phyloP scores from a whole-genome alignment of 345 rosid species.

The Corchorus capsularis region DNA sequence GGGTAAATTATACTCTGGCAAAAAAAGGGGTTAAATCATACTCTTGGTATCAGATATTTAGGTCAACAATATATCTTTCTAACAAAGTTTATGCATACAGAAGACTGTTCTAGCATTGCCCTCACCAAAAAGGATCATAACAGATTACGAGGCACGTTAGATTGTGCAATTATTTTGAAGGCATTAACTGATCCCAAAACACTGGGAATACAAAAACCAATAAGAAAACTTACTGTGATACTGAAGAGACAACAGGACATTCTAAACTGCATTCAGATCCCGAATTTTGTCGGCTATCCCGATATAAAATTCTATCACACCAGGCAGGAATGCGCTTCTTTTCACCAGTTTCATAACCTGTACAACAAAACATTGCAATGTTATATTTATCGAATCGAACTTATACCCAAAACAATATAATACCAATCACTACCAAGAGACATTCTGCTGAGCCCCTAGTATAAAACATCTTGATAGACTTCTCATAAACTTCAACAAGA shows the following conservation, averaged over 20 bases:
- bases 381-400: neutral
- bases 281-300: constrained; percentile 53
- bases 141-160: neutral
- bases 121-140: constrained; percentile 9
- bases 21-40: too few relatives aligned
- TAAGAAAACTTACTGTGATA: constrained; percentile 50
- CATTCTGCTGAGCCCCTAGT: neutral
- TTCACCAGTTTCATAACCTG: constrained; percentile 89
- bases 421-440: constrained; percentile 8
- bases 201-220: neutral
- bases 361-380: constrained; percentile 11
- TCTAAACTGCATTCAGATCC: constrained; percentile 67
- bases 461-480: too few relatives aligned
- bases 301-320: constrained; percentile 81
- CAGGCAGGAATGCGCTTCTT: constrained; percentile 87
- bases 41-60: neutral
- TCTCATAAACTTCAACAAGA: too few relatives aligned
- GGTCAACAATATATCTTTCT: neutral
- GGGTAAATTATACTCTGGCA: too few relatives aligned
- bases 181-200: constrained; percentile 2
- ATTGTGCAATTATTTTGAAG: neutral
- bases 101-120: constrained; percentile 4
- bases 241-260: constrained; percentile 63
- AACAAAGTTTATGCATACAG: neutral
- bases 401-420: constrained; percentile 3